Base-by-base conservation (phyloP, 768 basidiomycete genomes). In the Phylloporus scabripes region DNA sequence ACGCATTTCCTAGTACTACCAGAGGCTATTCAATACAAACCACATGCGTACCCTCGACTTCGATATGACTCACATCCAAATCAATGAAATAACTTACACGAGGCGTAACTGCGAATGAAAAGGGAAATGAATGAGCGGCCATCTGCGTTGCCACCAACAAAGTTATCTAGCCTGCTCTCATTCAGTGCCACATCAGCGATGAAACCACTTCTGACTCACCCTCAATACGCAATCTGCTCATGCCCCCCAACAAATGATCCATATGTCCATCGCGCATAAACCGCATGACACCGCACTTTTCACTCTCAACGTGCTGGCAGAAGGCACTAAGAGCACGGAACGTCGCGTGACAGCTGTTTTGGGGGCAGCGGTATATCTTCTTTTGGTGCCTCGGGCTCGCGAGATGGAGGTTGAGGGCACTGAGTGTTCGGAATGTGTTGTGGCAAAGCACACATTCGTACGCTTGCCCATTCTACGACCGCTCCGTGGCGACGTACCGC, bases 31-130 rank as follows among this genome's bases (percentile, higher is more conserved):
- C n/a, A n/a, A n/a, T n/a, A n/a, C n/a, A n/a, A n/a, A 97, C 70
- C 95, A 99, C 71, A 95, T 99, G 91, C 80, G 96, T 41, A 96
- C 96, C 1, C 28, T 11, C 29, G 29, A 31, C 12, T 12, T 31
- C 11, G 14, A 33, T 5, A 33, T 33, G 29, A 31, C 29, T 31
- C 33, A 15, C 15, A 17, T 36, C 15, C 0, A 37, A 37, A 20
- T 20, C 18, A 20, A 37, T 10, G 18, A 11, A 33, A 33, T 33
- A 15, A 4, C 34, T 34, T 34, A n/a, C 34, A 38, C 37, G 20
- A 20, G 36, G 36, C 36, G 18, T 38, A 20, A 20, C 11, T 12
- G 10, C 20, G 37, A 38, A 38, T 21, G 37, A 38, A 38, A 11
- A 5, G 11, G 17, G 18, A 31, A 11, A 31, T 31, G 29, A 31